A percentile compares a stretch with the other conserved stretches of the same genome.
Conservation (phyloP, 2,329 filamentous ascomycete species). For the Helotiales sp. region DNA sequence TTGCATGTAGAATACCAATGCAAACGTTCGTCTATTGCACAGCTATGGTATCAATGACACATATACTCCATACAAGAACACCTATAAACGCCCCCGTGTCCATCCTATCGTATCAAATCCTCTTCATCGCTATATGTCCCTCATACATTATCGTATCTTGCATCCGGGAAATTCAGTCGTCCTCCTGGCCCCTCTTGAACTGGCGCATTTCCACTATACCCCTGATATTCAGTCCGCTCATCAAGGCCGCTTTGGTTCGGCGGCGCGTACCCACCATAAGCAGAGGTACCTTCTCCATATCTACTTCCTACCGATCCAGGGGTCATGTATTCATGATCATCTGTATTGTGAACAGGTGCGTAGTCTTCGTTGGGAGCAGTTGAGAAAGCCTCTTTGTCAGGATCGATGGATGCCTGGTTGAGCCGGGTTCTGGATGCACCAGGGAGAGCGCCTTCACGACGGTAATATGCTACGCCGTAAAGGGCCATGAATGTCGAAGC, state of each 20-base stretch:
- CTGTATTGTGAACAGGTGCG: constrained; percentile 55
- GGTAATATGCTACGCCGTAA: constrained; percentile 62
- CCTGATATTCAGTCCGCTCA: constrained; percentile 42
- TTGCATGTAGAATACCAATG: neutral
- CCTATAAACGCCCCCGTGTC: constrained; percentile 7
- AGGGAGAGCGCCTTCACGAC: constrained; percentile 60
- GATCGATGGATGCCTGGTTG: constrained; percentile 55
- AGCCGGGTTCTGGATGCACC: constrained; percentile 40
- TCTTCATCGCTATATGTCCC: neutral
- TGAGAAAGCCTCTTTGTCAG: constrained; percentile 69
- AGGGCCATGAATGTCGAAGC: constrained; percentile 55
- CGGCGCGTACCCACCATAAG: constrained; percentile 27
- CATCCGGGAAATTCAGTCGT: constrained; percentile 52
- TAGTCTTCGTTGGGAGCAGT: constrained; percentile 69
- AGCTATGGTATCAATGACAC: constrained; percentile 13
- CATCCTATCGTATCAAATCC: constrained; percentile 8
- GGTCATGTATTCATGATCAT: constrained; percentile 29
- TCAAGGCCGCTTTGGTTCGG: constrained; percentile 40
- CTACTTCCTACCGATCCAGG: constrained; percentile 7
- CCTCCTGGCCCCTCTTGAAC: constrained; percentile 30
- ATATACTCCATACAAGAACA: constrained; percentile 5
- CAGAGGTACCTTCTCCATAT: constrained; percentile 19
- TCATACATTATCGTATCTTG: constrained; percentile 50
- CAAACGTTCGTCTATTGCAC: constrained; percentile 7
- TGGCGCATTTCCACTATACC: constrained; percentile 47